A percentile compares a stretch with the other conserved stretches of the same genome.
phyloP scores from a whole-genome alignment of 352 stramenopile genomes.

The Phytophthora quininea region DNA sequence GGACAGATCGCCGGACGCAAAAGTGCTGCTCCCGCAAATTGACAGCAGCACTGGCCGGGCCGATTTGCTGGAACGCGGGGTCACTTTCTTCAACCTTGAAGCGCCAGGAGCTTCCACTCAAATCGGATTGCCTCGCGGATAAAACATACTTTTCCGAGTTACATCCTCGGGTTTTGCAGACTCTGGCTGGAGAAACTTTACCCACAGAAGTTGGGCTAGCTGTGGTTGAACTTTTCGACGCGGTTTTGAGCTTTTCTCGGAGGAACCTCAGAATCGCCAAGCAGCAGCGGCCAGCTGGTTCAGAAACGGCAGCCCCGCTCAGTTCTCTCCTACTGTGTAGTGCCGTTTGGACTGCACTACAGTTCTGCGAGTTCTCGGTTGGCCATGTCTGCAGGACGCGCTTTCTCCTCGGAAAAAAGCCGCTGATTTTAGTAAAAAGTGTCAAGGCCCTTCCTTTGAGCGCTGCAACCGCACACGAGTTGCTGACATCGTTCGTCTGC shows the following conservation, averaged over 20 bases:
- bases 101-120: constrained; percentile 1
- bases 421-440: not conserved
- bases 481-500: not conserved
- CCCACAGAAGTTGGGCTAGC: not conserved
- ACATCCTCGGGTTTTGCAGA: not conserved
- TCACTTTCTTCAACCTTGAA: constrained; percentile 2
- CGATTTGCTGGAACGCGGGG: not conserved
- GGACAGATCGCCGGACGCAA: no score
- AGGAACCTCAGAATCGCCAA: no score
- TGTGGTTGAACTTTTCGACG: not conserved
- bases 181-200: not conserved
- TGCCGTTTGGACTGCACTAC: not conserved
- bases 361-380: not conserved
- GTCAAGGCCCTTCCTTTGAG: not conserved
- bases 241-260: not conserved
- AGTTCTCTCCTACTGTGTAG: not conserved
- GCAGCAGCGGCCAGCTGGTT: not conserved
- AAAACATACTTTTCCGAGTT: constrained; percentile 2
- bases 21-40: no score
- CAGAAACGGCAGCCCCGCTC: not conserved
- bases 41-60: no score
- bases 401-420: not conserved
- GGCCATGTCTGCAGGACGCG: not conserved
- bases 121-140: constrained; percentile 2
- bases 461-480: not conserved